Evolutionary conservation across 495 filamentous ascomycete genomes (phyloP).

Genomic region (Umbilicaria muhlenbergii): DNA sequence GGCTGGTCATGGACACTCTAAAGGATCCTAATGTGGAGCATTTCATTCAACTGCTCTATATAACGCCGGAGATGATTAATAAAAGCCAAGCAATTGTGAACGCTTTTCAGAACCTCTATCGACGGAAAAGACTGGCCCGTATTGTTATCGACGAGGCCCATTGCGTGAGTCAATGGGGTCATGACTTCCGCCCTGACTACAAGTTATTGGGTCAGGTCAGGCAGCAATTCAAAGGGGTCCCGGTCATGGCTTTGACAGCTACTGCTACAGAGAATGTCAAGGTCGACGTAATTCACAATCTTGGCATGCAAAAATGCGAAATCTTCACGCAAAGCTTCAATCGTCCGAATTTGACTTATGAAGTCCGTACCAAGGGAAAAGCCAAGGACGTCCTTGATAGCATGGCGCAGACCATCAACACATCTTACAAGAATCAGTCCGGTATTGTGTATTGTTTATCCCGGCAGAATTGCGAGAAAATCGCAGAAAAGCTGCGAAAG

Average conservation of each 20-base stretch:
- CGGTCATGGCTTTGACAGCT: constrained; percentile 86
- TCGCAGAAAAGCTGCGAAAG: constrained; percentile 49
- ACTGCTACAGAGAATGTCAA: constrained; percentile 91
- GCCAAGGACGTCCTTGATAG: constrained; percentile 39
- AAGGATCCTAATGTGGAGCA: constrained; percentile 46
- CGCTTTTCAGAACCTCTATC: constrained; percentile 45
- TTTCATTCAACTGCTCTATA: constrained; percentile 70
- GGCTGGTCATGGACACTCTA: constrained; percentile 43
- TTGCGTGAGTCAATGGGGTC: constrained; percentile 97
- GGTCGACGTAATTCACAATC: constrained; percentile 73
- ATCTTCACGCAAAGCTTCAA: constrained; percentile 87
- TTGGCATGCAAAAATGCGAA: constrained; percentile 61
- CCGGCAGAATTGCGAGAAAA: constrained; percentile 62
- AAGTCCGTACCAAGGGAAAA: constrained; percentile 47
- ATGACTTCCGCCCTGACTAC: constrained; percentile 97
- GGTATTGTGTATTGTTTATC: constrained; percentile 93
- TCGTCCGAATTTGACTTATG: constrained; percentile 77
- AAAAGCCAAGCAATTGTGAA: constrained; percentile 51
- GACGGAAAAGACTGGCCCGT: constrained; percentile 55
- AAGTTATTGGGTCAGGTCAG: constrained; percentile 66
- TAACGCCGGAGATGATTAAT: constrained; percentile 92
- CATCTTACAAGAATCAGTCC: constrained; percentile 47
- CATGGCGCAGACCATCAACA: constrained; percentile 59
- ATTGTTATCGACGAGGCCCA: constrained; percentile 97
- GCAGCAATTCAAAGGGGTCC: constrained; percentile 52